Percentiles rank a stretch among this genome's conserved stretches.
These are phyloP conservation scores for Climacium dendroides DNA, from an alignment of 225 moss, liverwort and hornwort species.

Conservation along the genomic window DNA sequence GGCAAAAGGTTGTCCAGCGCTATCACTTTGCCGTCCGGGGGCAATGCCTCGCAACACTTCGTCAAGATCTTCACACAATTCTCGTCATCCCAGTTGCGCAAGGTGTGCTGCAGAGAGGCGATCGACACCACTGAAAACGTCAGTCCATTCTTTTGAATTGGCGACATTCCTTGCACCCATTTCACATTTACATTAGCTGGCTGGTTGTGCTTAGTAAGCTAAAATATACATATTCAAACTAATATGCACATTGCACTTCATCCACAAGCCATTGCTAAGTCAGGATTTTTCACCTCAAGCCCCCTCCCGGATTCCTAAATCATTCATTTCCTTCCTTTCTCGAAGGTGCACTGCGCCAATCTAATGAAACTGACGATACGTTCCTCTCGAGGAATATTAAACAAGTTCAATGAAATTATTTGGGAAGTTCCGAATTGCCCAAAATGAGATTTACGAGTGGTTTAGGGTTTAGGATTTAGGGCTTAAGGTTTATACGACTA, in stretches of 20 bases:
- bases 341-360: neutral
- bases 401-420: neutral
- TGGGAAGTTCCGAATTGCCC: neutral
- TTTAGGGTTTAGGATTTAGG: too few species aligned
- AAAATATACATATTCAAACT: too few species aligned
- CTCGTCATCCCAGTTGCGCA: slow-evolving; percentile 27
- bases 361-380: neutral
- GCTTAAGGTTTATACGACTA: neutral
- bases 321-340: neutral
- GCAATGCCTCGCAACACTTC: neutral
- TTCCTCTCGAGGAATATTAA: neutral
- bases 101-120: neutral
- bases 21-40: slow-evolving; percentile 1
- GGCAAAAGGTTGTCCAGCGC: neutral
- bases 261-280: neutral
- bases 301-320: neutral
- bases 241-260: neutral
- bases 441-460: neutral
- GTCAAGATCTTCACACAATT: slow-evolving; percentile 6
- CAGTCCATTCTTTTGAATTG: neutral
- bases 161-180: neutral
- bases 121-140: neutral
- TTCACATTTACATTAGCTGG: neutral
- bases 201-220: too few species aligned
- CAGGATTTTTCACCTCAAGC: neutral